Evolutionary conservation across 371 early-diverging fungal species (phyloP).

Genomic region (Astathelohania contejeani): DNA sequence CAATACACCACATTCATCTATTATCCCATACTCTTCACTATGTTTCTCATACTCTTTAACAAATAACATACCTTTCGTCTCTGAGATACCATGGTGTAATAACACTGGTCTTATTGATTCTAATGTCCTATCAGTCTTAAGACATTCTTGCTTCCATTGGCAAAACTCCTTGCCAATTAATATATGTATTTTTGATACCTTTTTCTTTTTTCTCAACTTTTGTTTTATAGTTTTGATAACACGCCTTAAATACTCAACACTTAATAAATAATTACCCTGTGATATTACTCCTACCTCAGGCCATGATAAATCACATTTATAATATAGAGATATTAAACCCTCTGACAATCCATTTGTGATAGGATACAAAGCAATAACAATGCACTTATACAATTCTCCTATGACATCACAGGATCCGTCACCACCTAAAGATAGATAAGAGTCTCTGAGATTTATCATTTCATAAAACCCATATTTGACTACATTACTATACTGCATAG

Average conservation of each 20-base stretch:
- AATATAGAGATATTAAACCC: slow-evolving; percentile 24
- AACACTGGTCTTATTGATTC: slow-evolving; percentile 2
- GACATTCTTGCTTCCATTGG: slow-evolving; percentile 37
- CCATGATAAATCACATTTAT: slow-evolving; percentile 17
- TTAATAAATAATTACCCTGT: slow-evolving; percentile 3
- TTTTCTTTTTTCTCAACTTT: slow-evolving; percentile 7
- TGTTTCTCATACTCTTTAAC: slow-evolving; percentile 34
- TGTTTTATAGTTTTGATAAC: slow-evolving; percentile 9
- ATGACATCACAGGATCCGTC: slow-evolving; percentile 9
- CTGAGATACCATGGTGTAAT: slow-evolving; percentile 8
- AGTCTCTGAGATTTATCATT: slow-evolving; percentile 67
- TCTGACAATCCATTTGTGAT: slow-evolving; percentile 25
- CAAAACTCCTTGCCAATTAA: slow-evolving; percentile 16
- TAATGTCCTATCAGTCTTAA: slow-evolving; percentile 8
- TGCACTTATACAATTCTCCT: slow-evolving; percentile 8
- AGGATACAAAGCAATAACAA: slow-evolving; percentile 36
- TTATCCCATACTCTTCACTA: slow-evolving; percentile 21
- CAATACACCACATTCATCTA: slow-evolving; percentile 34
- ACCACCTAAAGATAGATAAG: slow-evolving; percentile 27
- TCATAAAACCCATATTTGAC: slow-evolving; percentile 81
- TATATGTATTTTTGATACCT: slow-evolving; percentile 14
- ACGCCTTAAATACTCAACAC: slow-evolving; percentile 20
- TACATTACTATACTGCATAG: slow-evolving; percentile 74
- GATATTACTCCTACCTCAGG: slow-evolving; percentile 2
- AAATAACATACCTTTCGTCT: slow-evolving; percentile 33